Conservation (phyloP, 2,329 filamentous ascomycete genomes). For the Diaporthe sp. region DNA sequence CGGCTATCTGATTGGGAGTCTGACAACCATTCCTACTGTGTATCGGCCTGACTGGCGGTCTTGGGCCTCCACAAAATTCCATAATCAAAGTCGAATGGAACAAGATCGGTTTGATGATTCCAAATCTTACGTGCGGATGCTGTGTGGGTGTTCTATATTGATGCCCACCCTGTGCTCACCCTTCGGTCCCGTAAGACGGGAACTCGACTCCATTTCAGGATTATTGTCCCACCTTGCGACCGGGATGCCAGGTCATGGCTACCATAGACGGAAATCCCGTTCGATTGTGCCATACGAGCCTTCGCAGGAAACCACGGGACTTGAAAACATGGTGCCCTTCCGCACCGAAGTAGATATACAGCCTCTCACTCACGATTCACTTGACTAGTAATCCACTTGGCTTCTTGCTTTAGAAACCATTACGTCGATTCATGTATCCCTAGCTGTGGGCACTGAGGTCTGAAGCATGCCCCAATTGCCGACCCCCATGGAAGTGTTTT, state of each 20-base stretch:
- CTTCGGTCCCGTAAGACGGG: neutral
- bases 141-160: neutral
- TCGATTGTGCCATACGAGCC: too few species aligned
- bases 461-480: neutral
- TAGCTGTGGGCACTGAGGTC: neutral
- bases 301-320: neutral
- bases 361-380: neutral
- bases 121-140: neutral
- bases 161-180: neutral
- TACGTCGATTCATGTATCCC: neutral
- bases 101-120: neutral
- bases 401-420: neutral
- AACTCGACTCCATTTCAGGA: neutral
- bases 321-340: neutral
- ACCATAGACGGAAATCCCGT: neutral
- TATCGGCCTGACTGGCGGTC: neutral
- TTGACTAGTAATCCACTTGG: neutral
- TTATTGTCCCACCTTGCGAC: neutral
- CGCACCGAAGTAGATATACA: too few species aligned
- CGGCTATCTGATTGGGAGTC: constrained; percentile 15
- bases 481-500: neutral
- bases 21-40: constrained; percentile 5
- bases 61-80: neutral
- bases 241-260: neutral
- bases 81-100: neutral